Conservation (phyloP, 139 green algal species). For the Closterium sp. region DNA sequence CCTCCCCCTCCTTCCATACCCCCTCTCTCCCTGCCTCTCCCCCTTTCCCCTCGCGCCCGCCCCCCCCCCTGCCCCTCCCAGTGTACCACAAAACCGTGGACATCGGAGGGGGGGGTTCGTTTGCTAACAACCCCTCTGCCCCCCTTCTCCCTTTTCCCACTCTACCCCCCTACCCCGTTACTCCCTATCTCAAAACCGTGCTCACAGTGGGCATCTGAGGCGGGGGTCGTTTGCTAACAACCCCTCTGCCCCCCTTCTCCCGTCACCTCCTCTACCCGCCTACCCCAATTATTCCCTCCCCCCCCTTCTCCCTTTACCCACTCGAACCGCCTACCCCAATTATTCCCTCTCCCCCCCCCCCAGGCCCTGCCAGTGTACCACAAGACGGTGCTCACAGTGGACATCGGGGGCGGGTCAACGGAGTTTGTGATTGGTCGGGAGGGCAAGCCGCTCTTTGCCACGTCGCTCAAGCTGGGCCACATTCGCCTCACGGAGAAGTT, state of each 20-base stretch:
- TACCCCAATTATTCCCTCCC: not conserved
- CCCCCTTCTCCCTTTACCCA: not conserved
- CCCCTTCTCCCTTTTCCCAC: not conserved
- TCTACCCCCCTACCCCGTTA: not conserved
- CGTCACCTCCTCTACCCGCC: not conserved
- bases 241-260: not conserved
- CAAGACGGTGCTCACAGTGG: slow-evolving; percentile 43
- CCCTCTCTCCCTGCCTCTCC: too few species aligned
- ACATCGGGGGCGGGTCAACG: slow-evolving; percentile 54
- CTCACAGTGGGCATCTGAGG: slow-evolving; percentile 41
- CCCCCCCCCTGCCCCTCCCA: slow-evolving; percentile 21
- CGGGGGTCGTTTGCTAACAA: not conserved
- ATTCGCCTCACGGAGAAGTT: slow-evolving; percentile 43
- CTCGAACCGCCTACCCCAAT: not conserved
- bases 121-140: not conserved
- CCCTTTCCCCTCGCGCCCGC: not conserved
- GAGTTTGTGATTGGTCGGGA: slow-evolving; percentile 46
- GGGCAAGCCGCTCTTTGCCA: slow-evolving; percentile 47
- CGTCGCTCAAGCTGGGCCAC: slow-evolving; percentile 53
- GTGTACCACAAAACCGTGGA: slow-evolving; percentile 47
- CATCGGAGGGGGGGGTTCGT: slow-evolving; percentile 40
- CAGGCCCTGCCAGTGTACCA: slow-evolving; percentile 42
- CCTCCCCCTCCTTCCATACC: too few species aligned
- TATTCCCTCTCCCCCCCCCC: not conserved
- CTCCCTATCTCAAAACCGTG: not conserved